These are phyloP conservation scores for Gossypium turneri DNA, from an alignment of 345 rosid species.

Conservation along the genomic window DNA sequence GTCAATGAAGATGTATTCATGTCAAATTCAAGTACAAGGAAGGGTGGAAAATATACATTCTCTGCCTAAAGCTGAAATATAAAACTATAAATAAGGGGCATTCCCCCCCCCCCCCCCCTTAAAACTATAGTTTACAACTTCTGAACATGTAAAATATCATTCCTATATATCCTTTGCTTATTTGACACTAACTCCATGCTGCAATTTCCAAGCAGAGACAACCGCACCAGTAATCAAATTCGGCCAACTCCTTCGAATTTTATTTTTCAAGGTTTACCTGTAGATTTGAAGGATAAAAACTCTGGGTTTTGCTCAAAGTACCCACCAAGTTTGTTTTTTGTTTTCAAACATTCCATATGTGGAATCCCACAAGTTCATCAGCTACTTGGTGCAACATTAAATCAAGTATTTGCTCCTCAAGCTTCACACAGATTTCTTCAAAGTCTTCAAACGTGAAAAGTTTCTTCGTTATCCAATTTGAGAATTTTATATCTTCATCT, in stretches of 20 bases:
- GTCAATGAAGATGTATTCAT: background rate
- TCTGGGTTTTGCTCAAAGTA: background rate
- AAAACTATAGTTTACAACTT: background rate
- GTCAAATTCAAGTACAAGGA: background rate
- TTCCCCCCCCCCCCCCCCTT: too few relatives aligned
- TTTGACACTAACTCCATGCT: background rate
- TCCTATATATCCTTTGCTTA: background rate
- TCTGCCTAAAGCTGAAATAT: background rate
- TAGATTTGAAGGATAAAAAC: background rate
- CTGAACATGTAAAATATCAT: background rate
- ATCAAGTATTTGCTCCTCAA: slow-evolving; percentile 53
- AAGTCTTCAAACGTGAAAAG: slow-evolving; percentile 27
- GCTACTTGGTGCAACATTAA: slow-evolving; percentile 36
- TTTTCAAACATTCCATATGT: slow-evolving; percentile 14
- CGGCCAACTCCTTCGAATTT: slow-evolving; percentile 3
- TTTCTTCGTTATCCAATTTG: slow-evolving; percentile 37
- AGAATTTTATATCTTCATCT: slow-evolving; percentile 40
- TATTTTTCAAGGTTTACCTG: background rate
- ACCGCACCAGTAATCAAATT: background rate
- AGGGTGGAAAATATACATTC: background rate
- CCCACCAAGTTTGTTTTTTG: background rate
- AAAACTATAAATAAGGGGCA: background rate
- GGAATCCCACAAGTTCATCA: slow-evolving; percentile 41
- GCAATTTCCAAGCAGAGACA: background rate
- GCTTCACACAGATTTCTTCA: slow-evolving; percentile 45